Conservation (phyloP, 768 basidiomycete genomes). For the Rickenella mellea region DNA sequence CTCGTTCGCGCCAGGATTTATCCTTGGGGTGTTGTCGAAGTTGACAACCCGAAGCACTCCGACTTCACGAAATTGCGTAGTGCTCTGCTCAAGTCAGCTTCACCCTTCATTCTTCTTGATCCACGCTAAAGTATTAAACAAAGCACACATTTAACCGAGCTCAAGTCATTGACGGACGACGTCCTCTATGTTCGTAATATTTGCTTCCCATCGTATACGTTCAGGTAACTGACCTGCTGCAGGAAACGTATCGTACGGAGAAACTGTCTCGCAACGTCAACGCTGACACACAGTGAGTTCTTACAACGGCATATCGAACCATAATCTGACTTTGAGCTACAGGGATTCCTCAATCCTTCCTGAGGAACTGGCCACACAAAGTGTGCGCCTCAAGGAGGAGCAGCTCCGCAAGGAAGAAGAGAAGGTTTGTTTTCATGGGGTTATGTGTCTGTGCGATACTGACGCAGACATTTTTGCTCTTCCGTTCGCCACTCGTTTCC, state of each 20-base stretch:
- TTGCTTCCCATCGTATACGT: background rate
- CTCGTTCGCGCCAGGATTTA: slow-evolving; percentile 89
- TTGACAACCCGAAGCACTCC: slow-evolving; percentile 99
- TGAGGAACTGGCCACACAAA: slow-evolving; percentile 94
- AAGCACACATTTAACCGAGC: slow-evolving; percentile 89
- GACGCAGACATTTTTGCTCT: background rate
- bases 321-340: slow-evolving; percentile 2
- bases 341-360: slow-evolving; percentile 88
- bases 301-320: slow-evolving; percentile 1
- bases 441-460: background rate
- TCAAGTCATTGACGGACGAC: slow-evolving; percentile 92
- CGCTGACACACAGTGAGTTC: slow-evolving; percentile 58
- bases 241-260: slow-evolving; percentile 94
- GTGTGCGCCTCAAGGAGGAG: slow-evolving; percentile 96
- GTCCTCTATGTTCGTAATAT: slow-evolving; percentile 49
- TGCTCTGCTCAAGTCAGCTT: slow-evolving; percentile 75
- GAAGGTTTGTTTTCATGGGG: slow-evolving; percentile 43
- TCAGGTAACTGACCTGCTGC: slow-evolving; percentile 6
- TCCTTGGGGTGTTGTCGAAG: slow-evolving; percentile 98
- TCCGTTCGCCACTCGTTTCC: slow-evolving; percentile 9
- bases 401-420: slow-evolving; percentile 95
- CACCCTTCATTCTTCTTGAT: background rate
- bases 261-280: slow-evolving; percentile 89
- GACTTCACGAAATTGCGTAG: slow-evolving; percentile 92
- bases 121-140: background rate